These are phyloP conservation scores for Chlorella sp. DNA, from an alignment of 139 green algal genomes.

Conservation along the genomic window DNA sequence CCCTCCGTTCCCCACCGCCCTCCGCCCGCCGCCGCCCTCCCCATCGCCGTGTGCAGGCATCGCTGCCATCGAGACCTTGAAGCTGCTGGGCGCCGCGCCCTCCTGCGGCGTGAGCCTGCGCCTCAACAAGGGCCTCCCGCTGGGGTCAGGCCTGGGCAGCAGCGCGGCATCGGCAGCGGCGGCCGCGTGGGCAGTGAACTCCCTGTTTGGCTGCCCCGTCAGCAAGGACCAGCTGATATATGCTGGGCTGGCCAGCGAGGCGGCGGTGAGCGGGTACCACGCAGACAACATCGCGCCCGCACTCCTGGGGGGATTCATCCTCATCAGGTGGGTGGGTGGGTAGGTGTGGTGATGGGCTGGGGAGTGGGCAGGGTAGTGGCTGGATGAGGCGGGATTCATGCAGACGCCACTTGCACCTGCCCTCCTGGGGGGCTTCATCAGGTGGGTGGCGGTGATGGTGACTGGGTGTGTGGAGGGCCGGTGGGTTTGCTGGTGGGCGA, in stretches of 20 bases:
- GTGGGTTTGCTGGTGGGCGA: too few relatives aligned
- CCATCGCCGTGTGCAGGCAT: slow-evolving; percentile 61
- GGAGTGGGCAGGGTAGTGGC: too few relatives aligned
- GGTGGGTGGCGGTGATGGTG: too few relatives aligned
- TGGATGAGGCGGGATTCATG: too few relatives aligned
- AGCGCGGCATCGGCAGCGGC: slow-evolving; percentile 92
- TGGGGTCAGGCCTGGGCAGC: slow-evolving; percentile 93
- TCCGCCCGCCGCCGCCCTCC: too few relatives aligned
- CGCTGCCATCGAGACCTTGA: slow-evolving; percentile 86
- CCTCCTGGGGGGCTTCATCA: too few relatives aligned
- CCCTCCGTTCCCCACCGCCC: neutral
- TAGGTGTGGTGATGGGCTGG: too few relatives aligned
- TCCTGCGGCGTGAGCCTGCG: slow-evolving; percentile 82
- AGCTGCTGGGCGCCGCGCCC: slow-evolving; percentile 78
- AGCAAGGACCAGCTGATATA: slow-evolving; percentile 81
- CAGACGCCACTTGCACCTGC: too few relatives aligned
- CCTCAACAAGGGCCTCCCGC: slow-evolving; percentile 93
- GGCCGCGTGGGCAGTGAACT: slow-evolving; percentile 88
- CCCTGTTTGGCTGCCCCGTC: slow-evolving; percentile 89
- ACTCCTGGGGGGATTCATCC: slow-evolving; percentile 93
- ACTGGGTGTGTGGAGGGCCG: too few relatives aligned
- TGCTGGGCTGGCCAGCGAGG: slow-evolving; percentile 87
- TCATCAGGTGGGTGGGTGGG: slow-evolving; percentile 72
- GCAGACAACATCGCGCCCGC: slow-evolving; percentile 96
- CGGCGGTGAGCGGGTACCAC: slow-evolving; percentile 94